Conservation (phyloP, 768 basidiomycete species). For the Boletales sp. region DNA sequence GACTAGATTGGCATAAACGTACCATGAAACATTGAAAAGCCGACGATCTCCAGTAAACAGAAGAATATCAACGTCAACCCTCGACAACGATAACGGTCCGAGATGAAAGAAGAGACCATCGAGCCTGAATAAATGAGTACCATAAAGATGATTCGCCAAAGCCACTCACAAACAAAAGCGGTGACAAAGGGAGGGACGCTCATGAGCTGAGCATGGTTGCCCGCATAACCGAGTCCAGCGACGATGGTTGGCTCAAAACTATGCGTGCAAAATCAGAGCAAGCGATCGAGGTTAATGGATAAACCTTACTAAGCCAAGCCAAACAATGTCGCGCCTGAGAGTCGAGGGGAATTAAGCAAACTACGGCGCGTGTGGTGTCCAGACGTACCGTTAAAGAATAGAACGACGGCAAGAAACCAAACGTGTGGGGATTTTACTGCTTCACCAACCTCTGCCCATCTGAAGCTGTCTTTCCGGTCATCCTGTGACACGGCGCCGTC, state of each 20-base stretch:
- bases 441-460: conserved; percentile 52
- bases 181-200: conserved; percentile 52
- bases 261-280: conserved; percentile 28
- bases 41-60: conserved; percentile 39
- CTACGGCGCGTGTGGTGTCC: not conserved
- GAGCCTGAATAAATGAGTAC: conserved; percentile 26
- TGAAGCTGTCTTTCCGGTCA: conserved; percentile 43
- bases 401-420: conserved; percentile 44
- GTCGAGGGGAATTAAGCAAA: not conserved
- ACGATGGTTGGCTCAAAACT: conserved; percentile 77
- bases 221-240: conserved; percentile 53
- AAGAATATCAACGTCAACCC: conserved; percentile 45
- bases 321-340: conserved; percentile 14
- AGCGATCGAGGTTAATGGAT: conserved; percentile 10
- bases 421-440: conserved; percentile 53
- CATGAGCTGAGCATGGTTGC: conserved; percentile 55
- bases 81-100: conserved; percentile 51
- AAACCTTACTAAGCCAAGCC: conserved; percentile 23
- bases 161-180: conserved; percentile 42
- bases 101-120: conserved; percentile 42
- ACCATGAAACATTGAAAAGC: conserved; percentile 2
- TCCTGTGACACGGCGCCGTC: conserved; percentile 38
- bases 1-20: not conserved
- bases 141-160: not conserved
- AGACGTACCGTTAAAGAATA: conserved; percentile 51